phyloP scores from a whole-genome alignment of 2,329 filamentous ascomycete genomes.

The Hypoxylon sp. region DNA sequence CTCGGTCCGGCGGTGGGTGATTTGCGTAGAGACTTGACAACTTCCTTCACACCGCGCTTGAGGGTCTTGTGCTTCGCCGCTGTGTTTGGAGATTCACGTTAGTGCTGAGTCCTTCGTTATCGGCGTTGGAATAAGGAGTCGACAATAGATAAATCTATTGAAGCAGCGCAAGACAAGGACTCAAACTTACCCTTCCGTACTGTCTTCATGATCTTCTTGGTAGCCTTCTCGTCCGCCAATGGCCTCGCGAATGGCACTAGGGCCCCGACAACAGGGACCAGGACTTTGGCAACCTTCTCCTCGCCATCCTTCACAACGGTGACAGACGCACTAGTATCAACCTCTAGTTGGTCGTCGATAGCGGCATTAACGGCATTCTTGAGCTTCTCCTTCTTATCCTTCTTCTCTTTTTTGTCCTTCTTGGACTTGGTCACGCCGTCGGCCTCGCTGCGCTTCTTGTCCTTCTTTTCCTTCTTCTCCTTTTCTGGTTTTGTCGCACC shows the following conservation, averaged over 20 bases:
- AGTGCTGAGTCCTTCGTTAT: conserved; percentile 4
- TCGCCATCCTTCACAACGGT: conserved; percentile 59
- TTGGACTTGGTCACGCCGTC: conserved; percentile 68
- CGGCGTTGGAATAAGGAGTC: background rate
- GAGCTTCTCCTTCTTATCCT: conserved; percentile 80
- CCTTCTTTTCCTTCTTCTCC: conserved; percentile 71
- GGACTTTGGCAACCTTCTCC: conserved; percentile 61
- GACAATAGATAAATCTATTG: background rate
- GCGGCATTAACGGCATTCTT: conserved; percentile 69
- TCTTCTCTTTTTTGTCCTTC: conserved; percentile 74
- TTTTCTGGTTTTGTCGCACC: conserved; percentile 54
- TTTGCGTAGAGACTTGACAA: conserved; percentile 98
- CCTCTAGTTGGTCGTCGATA: conserved; percentile 74
- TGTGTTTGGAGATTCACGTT: conserved; percentile 56
- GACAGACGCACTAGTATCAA: conserved; percentile 64
- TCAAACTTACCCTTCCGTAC: conserved; percentile 66
- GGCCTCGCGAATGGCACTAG: conserved; percentile 88
- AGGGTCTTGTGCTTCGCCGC: conserved; percentile 95
- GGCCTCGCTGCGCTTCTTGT: conserved; percentile 67
- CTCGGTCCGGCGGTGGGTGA: conserved; percentile 78
- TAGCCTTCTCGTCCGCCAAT: conserved; percentile 81
- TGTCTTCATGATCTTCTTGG: conserved; percentile 72
- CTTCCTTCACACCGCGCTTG: conserved; percentile 98
- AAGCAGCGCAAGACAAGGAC: conserved; percentile 18
- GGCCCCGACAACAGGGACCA: conserved; percentile 65